Evolutionary conservation across 2,329 filamentous ascomycete genomes (phyloP), one percentile per base, ranked within the genome.

Genomic region (Epichloe coenophiala): DNA sequence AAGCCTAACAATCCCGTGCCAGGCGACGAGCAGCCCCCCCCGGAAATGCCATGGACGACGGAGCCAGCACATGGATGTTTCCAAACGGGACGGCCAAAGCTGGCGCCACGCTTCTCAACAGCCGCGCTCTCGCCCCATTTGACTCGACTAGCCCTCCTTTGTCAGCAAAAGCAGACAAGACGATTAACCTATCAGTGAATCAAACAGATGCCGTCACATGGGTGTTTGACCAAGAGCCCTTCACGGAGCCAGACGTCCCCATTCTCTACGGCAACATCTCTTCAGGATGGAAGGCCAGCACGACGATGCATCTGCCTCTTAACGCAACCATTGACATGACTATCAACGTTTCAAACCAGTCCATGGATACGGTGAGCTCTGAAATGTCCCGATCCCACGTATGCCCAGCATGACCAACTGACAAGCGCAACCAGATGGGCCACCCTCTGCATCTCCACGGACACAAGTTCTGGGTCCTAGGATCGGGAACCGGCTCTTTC

Each of bases 381-480:
- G 27, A 31, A 31, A 31, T 27, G 27, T 9, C 8, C 27, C 27
- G 27, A 31, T 27, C 7, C 23, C 6, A 27, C 23, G 27, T 31
- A 31, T 31, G 27, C 8, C 1, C 27, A 31, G 8, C 27, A 31
- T 31, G 27, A 31, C 5, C 27, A 31, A 31, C 27, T 31, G 11
- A 17, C 17, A 19, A 48, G 5, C 2, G 33, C 6, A 13, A n/a
- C 9, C 19, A 50, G 49, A 50, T 50, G 49, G 49, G 49, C 43
- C 49, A 50, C 19, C 49, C 49, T 17, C 19, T 50, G 15, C 49
- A 50, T 41, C 42, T 50, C 8, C 49, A 50, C 21, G 49, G 49
- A 5, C 49, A 50, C 49, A 50, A 50, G 43, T 50, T 50, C 38
- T 50, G 49, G 49, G 49, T 50, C 8, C 43, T 50, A 4, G 49